These are phyloP conservation scores for Holtermannia corniformis DNA, from an alignment of 768 basidiomycete species.

Conservation along the genomic window DNA sequence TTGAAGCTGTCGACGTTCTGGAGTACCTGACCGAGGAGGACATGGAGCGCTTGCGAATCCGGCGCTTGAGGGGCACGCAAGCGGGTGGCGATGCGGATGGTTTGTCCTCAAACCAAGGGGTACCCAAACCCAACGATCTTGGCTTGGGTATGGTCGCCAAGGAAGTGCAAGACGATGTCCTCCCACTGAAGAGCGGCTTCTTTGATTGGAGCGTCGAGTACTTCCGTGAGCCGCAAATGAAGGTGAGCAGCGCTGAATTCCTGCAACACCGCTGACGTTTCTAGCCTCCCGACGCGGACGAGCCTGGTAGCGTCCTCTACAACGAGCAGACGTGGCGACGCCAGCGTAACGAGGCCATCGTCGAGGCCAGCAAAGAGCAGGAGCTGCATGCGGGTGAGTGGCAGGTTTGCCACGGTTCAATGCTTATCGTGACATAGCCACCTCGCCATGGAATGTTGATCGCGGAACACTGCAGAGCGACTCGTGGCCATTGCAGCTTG, in stretches of 20 bases:
- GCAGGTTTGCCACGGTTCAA: neutral
- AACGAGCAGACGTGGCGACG: constrained; percentile 95
- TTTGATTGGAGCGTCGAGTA: constrained; percentile 97
- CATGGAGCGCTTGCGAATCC: constrained; percentile 75
- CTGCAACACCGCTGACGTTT: neutral
- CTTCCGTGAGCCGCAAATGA: constrained; percentile 98
- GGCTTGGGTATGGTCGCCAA: constrained; percentile 42
- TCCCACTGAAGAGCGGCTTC: constrained; percentile 83
- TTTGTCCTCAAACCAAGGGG: constrained; percentile 43
- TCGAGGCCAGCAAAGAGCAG: constrained; percentile 59
- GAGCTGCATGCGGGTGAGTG: constrained; percentile 63
- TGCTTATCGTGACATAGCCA: constrained; percentile 16
- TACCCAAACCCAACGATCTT: constrained; percentile 43
- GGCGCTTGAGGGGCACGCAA: constrained; percentile 46
- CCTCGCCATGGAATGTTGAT: constrained; percentile 41
- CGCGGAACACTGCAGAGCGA: constrained; percentile 41
- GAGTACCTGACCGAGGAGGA: constrained; percentile 87
- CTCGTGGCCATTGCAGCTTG: constrained; percentile 49
- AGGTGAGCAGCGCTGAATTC: constrained; percentile 50
- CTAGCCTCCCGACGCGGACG: constrained; percentile 88
- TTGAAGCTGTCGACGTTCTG: constrained; percentile 62
- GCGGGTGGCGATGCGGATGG: constrained; percentile 35
- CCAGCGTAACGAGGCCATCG: constrained; percentile 73
- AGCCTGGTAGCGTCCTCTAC: constrained; percentile 85
- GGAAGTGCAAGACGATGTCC: constrained; percentile 63